Evolutionary conservation across 305 asterid genomes (phyloP).

Genomic region (Fraxinus platypoda): DNA sequence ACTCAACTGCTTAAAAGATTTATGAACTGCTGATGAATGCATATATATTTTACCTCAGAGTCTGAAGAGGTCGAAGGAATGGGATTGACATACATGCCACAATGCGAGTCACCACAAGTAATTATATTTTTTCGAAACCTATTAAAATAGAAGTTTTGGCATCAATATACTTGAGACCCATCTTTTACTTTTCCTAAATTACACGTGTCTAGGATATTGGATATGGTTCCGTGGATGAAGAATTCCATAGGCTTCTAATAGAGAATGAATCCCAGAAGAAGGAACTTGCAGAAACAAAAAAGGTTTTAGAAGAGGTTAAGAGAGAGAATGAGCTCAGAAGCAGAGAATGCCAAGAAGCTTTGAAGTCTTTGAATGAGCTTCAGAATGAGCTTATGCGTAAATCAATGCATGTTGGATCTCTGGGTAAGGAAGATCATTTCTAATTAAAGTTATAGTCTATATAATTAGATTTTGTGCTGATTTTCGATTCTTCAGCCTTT

Average conservation of each 20-base stretch:
- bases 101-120: conserved; percentile 39
- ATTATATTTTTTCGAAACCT: conserved; percentile 18
- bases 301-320: conserved; percentile 57
- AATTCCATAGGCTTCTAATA: conserved; percentile 30
- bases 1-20: conserved; percentile 7
- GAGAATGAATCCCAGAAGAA: conserved; percentile 47
- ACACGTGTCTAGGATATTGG: conserved; percentile 35
- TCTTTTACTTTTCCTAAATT: conserved; percentile 10
- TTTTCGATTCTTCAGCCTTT: conserved; percentile 56
- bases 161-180: conserved; percentile 2
- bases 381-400: conserved; percentile 96
- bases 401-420: conserved; percentile 98
- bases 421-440: conserved; percentile 53
- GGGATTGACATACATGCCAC: conserved; percentile 24
- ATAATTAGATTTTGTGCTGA: conserved; percentile 9
- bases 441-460: neutral
- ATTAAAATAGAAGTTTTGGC: conserved; percentile 2
- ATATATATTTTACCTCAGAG: conserved; percentile 33
- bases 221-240: conserved; percentile 36
- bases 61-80: conserved; percentile 38
- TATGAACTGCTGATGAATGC: conserved; percentile 15
- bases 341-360: conserved; percentile 84
- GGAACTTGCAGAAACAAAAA: conserved; percentile 65
- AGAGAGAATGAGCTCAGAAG: conserved; percentile 57
- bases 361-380: conserved; percentile 74